Percentiles rank a stretch among this genome's conserved stretches.
Evolutionary conservation across 2,329 filamentous ascomycete genomes (phyloP).

Genomic region (Monilinia polystroma): DNA sequence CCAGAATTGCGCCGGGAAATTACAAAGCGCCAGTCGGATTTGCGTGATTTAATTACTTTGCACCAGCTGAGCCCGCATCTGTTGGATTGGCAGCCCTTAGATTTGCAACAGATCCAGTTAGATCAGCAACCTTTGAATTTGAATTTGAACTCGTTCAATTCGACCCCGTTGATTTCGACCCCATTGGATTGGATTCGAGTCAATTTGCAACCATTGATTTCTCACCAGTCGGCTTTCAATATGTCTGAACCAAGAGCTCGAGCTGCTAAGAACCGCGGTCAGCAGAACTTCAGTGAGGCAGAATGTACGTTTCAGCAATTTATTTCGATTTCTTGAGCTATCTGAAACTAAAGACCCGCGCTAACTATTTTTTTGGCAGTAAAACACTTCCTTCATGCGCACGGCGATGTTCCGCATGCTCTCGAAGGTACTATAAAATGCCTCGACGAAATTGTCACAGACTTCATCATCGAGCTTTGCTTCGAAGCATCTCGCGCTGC

Average conservation of each 20-base stretch:
- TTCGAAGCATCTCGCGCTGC: constrained; percentile 86
- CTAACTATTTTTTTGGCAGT: constrained; percentile 48
- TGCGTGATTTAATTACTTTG: too few relatives aligned
- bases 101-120: too few relatives aligned
- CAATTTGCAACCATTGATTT: too few relatives aligned
- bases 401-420: constrained; percentile 74
- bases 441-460: constrained; percentile 92
- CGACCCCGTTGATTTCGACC: too few relatives aligned
- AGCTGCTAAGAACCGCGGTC: constrained; percentile 76
- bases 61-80: too few relatives aligned
- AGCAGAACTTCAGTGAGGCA: constrained; percentile 73
- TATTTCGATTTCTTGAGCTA: neutral
- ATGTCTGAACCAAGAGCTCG: constrained; percentile 73
- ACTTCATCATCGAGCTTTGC: constrained; percentile 92
- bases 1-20: too few relatives aligned
- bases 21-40: too few relatives aligned
- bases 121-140: too few relatives aligned
- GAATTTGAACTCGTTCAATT: too few relatives aligned
- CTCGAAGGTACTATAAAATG: constrained; percentile 81
- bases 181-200: too few relatives aligned
- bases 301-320: constrained; percentile 56
- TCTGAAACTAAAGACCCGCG: neutral
- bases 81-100: too few relatives aligned
- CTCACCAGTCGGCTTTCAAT: neutral
- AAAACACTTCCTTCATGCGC: constrained; percentile 71